These are phyloP conservation scores for Cymbopogon flexuosus DNA, from an alignment of 202 grass and related monocot genomes.

Conservation along the genomic window DNA sequence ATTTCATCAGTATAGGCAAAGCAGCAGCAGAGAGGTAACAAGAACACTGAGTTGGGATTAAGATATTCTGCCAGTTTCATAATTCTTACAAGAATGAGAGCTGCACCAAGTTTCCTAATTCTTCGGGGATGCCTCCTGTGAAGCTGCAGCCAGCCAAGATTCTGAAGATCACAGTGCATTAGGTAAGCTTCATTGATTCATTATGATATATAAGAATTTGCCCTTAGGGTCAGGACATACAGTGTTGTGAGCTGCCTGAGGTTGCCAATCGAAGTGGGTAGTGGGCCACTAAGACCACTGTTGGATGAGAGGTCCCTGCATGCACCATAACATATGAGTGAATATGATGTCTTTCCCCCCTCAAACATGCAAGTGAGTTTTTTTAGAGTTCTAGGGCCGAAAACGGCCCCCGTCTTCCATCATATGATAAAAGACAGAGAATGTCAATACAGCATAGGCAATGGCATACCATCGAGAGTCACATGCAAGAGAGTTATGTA, in stretches of 20 bases:
- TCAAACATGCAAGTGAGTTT: not conserved
- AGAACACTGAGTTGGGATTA: slow-evolving; percentile 20
- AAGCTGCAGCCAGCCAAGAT: slow-evolving; percentile 73
- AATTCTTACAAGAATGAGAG: slow-evolving; percentile 73
- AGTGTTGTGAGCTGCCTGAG: slow-evolving; percentile 59
- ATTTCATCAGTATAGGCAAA: slow-evolving; percentile 18
- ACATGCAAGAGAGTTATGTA: not conserved
- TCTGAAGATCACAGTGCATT: slow-evolving; percentile 41
- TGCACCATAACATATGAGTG: slow-evolving; percentile 21
- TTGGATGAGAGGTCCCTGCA: slow-evolving; percentile 91
- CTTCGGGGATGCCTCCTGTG: slow-evolving; percentile 54
- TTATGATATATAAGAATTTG: slow-evolving; percentile 14
- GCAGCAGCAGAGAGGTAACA: not conserved
- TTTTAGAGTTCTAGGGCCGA: too few relatives aligned
- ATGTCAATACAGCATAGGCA: too few relatives aligned
- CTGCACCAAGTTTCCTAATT: slow-evolving; percentile 56
- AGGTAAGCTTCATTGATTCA: not conserved
- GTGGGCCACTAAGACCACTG: slow-evolving; percentile 38
- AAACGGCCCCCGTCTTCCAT: too few relatives aligned
- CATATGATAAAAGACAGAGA: too few relatives aligned
- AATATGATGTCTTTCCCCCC: not conserved
- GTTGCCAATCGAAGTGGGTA: slow-evolving; percentile 51
- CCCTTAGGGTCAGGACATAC: slow-evolving; percentile 34
- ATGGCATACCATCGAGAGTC: too few relatives aligned
- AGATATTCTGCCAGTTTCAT: not conserved